A percentile compares a stretch with the other conserved stretches of the same genome.
phyloP scores from a whole-genome alignment of 148 eudicot species.

The Talinum fruticosum region DNA sequence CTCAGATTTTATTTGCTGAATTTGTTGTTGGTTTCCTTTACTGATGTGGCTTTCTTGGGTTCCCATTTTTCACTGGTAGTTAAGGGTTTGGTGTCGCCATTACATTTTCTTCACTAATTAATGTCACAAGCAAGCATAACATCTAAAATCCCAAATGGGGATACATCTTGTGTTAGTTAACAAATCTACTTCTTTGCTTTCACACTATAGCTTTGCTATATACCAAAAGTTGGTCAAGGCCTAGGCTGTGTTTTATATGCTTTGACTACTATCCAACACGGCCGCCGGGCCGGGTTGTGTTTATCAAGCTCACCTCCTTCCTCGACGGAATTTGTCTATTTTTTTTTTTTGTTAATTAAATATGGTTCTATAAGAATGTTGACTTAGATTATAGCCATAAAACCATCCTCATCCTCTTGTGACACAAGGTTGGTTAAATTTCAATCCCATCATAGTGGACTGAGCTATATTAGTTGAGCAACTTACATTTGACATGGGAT shows the following conservation, averaged over 20 bases:
- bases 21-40: not conserved
- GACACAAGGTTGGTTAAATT: no score
- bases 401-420: no score
- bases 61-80: slow-evolving; percentile 19
- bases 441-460: no score
- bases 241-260: not conserved
- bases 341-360: no score
- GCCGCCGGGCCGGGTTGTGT: no score
- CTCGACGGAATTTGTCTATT: no score
- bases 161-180: not conserved
- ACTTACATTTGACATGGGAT: no score
- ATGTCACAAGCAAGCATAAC: slow-evolving; percentile 10
- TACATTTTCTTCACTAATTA: not conserved
- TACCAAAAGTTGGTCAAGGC: not conserved
- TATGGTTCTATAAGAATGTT: no score
- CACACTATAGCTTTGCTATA: not conserved
- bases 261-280: no score
- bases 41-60: slow-evolving; percentile 5
- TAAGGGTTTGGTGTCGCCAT: slow-evolving; percentile 21
- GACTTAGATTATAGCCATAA: no score
- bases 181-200: not conserved
- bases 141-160: not conserved
- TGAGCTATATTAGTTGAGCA: no score
- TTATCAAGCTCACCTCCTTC: no score
- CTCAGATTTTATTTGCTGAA: not conserved